phyloP scores from a whole-genome alignment of 1,284 basidiomycete species.

The Austropuccinia psidii region DNA sequence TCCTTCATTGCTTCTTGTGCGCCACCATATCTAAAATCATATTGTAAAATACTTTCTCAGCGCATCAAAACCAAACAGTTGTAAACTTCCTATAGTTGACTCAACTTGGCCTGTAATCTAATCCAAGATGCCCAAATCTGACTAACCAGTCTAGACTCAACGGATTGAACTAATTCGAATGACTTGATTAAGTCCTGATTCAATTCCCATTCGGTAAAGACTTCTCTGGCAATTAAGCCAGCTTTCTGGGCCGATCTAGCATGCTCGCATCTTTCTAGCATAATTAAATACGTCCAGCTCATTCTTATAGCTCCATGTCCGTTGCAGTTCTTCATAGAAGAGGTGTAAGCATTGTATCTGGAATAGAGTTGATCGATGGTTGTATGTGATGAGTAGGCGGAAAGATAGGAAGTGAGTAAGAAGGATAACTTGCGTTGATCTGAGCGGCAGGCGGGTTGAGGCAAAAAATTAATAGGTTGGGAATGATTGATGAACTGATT shows the following conservation, averaged over 20 bases:
- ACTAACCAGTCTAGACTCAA: slow-evolving; percentile 32
- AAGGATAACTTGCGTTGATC: slow-evolving; percentile 24
- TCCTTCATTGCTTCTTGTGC: slow-evolving; percentile 27
- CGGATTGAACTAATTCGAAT: slow-evolving; percentile 30
- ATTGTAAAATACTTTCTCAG: neutral
- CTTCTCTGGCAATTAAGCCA: slow-evolving; percentile 18
- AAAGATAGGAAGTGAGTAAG: slow-evolving; percentile 30
- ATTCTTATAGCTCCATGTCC: neutral
- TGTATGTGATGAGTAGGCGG: slow-evolving; percentile 31
- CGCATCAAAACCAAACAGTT: neutral
- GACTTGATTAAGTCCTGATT: neutral
- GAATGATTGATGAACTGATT: slow-evolving; percentile 19
- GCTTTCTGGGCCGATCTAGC: slow-evolving; percentile 28
- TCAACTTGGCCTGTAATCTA: slow-evolving; percentile 35
- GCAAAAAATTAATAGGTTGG: neutral
- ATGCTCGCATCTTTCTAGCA: slow-evolving; percentile 32
- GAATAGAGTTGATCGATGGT: slow-evolving; percentile 18
- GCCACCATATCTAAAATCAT: slow-evolving; percentile 10
- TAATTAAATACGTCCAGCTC: slow-evolving; percentile 33
- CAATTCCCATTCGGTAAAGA: slow-evolving; percentile 28
- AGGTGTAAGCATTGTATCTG: slow-evolving; percentile 13
- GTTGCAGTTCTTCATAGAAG: neutral
- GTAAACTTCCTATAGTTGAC: neutral
- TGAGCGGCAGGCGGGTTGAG: slow-evolving; percentile 1
- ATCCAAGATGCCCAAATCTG: slow-evolving; percentile 37